These are phyloP conservation scores for Apiospora aurea DNA, from an alignment of 2,329 filamentous ascomycete species.

Conservation along the genomic window DNA sequence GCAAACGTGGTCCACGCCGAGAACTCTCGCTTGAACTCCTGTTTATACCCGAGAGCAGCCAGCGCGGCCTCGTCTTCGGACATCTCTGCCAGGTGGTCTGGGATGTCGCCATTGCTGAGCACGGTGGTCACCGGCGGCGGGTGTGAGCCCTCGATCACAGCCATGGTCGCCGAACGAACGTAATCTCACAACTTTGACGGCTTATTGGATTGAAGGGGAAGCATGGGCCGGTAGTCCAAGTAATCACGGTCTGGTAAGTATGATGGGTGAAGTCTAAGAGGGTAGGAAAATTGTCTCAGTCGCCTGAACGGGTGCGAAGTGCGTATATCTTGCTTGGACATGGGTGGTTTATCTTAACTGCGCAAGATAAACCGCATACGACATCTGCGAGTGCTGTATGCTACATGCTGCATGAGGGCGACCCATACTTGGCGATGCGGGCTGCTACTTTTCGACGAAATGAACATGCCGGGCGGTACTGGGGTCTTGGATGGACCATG, in stretches of 20 bases:
- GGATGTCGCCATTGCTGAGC: slow-evolving; percentile 37
- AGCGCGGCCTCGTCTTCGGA: slow-evolving; percentile 64
- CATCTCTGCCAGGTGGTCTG: slow-evolving; percentile 40
- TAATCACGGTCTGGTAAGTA: neutral
- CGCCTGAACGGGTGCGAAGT: neutral
- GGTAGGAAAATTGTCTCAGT: neutral
- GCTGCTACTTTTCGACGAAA: neutral
- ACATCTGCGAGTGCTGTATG: neutral
- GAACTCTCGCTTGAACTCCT: slow-evolving; percentile 68
- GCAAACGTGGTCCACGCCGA: slow-evolving; percentile 78
- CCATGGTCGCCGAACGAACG: slow-evolving; percentile 12
- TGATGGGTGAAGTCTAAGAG: neutral
- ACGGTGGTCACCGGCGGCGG: slow-evolving; percentile 39
- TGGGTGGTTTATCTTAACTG: neutral
- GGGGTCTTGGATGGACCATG: neutral
- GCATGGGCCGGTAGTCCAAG: neutral
- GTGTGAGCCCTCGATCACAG: slow-evolving; percentile 5
- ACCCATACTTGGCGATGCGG: slow-evolving; percentile 10
- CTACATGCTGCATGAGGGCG: neutral
- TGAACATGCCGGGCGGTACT: neutral
- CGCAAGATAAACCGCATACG: neutral
- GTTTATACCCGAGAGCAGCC: slow-evolving; percentile 60
- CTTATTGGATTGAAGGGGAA: neutral
- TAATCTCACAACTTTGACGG: neutral
- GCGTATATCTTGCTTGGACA: neutral